Percentiles rank a stretch among this genome's conserved stretches.
phyloP scores from a whole-genome alignment of 2,329 filamentous ascomycete genomes.

The Clarireedia monteithiana region DNA sequence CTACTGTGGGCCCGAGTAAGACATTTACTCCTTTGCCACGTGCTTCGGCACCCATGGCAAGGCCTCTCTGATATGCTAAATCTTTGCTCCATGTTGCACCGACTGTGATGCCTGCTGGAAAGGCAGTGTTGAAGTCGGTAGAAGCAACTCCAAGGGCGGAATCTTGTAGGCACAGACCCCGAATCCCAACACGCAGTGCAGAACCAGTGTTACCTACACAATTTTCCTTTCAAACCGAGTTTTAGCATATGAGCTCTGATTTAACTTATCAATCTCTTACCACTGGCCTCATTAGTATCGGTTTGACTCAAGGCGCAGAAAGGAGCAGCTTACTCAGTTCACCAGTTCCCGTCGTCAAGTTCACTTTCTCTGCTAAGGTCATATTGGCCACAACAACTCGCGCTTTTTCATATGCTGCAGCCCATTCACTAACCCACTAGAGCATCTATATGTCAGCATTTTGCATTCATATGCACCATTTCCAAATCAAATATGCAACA shows the following conservation, averaged over 20 bases:
- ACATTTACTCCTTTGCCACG: constrained; percentile 67
- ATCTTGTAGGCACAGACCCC: constrained; percentile 65
- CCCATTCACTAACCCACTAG: constrained; percentile 41
- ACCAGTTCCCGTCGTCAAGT: constrained; percentile 65
- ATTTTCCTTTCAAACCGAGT: constrained; percentile 30
- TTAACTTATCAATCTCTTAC: too few relatives aligned
- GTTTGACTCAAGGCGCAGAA: too few relatives aligned
- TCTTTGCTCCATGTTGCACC: constrained; percentile 70
- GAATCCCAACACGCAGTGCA: constrained; percentile 61
- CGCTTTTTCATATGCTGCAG: constrained; percentile 62
- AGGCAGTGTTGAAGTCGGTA: constrained; percentile 69
- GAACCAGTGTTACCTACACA: constrained; percentile 75
- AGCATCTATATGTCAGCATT: too few relatives aligned
- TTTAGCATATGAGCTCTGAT: neutral
- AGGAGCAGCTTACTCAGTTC: constrained; percentile 39
- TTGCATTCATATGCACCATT: too few relatives aligned
- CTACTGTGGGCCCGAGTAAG: constrained; percentile 50
- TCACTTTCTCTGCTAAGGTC: constrained; percentile 76
- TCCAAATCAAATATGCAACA: too few relatives aligned
- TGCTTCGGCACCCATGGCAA: constrained; percentile 63
- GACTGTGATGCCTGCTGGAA: constrained; percentile 70
- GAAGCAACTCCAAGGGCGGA: constrained; percentile 62
- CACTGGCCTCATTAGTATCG: too few relatives aligned
- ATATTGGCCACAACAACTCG: constrained; percentile 61
- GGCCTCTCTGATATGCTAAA: constrained; percentile 59